Base-by-base conservation (phyloP, 2,329 filamentous ascomycete genomes). In the Epichloe bromicola region DNA sequence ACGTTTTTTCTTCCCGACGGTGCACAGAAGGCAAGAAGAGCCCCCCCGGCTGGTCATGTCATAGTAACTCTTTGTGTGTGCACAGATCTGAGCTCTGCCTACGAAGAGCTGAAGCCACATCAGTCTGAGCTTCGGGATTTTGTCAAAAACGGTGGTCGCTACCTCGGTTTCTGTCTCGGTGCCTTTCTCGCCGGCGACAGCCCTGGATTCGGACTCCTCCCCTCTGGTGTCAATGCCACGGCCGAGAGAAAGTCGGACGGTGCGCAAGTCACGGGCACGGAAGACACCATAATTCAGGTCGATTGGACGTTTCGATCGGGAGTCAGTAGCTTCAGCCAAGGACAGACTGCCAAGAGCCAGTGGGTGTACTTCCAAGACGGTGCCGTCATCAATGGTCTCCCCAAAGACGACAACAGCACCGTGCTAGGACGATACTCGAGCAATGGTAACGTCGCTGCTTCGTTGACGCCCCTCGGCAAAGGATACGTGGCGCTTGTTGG, bases 301-400 rank as follows among this genome's bases (percentile, higher is more conserved):
- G 53, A 62, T 52, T 61, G 60, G 58, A 53, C 50, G 1, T 61
- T 60, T 45, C 51, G 46, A 8, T 48, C 55, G 10, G 48, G 44
- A 14, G 17, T 40, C 6, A 36, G 33, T 14, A 34, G 30, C 12
- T 34, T 36, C n/a, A 12, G 17, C 15, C 15, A 14, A 34, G 58
- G 59, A 12, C 45, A 51, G 30, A 58, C 53, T 1, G 50, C 53
- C 10, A 44, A 45, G 15, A 45, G 50, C 30, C 50, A 52, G 14
- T 61, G 60, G 60, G 19, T 59, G 12, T 62, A 59, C 42, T 62
- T 61, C 43, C 60, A 62, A 43, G 60, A 62, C 14, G 59, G 60
- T 12, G 55, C 54, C 2, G 38, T 51, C 19, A 53, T 61, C 36
- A 57, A 48, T 12, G 56, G 58, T 2, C 14, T 20, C 4, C 54